Evolutionary conservation across 1,139 yeast species (phyloP), one percentile per base, ranked within the genome.

Genomic region (Barnettozyma hawaiiensis): DNA sequence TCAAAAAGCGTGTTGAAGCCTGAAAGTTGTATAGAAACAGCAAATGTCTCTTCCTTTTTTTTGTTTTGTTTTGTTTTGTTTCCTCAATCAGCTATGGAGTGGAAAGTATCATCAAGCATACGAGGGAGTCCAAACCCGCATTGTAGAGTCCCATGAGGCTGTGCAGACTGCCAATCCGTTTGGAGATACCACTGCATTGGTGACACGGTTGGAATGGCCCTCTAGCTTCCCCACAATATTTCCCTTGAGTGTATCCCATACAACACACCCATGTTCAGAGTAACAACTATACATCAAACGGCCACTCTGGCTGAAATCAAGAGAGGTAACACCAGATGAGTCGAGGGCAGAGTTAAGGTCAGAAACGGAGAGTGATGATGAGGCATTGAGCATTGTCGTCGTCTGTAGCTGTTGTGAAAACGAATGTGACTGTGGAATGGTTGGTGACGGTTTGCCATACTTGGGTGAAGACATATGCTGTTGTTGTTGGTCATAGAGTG

Each of bases 261-360:
- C 72, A 21, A 83, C 66, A 52, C 92, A 80, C 1, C 85, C 82
- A 38, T 76, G 74, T 47, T 86, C 94, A 0, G 89, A 78, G 61
- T 85, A 85, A 43, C 94, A 83, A 1, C 81, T 71, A 59, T 82
- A 83, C 63, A 87, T 65, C 22, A 87, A 62, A 40, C 97, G 64
- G 0, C 96, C 96, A 36, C 92, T 81, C 9, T 65, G 67, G 34
- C 95, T 82, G 56, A 84, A 82, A 57, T 82, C 92, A 16, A 87
- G 58, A 0, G 94, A 78, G 11, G 77, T 67, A 19, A 87, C 81
- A 5, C 87, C 87, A 10, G 79, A 77, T 36, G 71, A 70, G 43
- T 80, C 82, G 37, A 78, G 62, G 10, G 66, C 62, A 3, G 74
- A 56, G 42, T 53, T 56, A 18, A 58, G 51, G 11, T 55, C 52